Percentiles rank a stretch among this genome's conserved stretches.
Conservation (phyloP, 148 eudicot species). For the Beta vulgaris region DNA sequence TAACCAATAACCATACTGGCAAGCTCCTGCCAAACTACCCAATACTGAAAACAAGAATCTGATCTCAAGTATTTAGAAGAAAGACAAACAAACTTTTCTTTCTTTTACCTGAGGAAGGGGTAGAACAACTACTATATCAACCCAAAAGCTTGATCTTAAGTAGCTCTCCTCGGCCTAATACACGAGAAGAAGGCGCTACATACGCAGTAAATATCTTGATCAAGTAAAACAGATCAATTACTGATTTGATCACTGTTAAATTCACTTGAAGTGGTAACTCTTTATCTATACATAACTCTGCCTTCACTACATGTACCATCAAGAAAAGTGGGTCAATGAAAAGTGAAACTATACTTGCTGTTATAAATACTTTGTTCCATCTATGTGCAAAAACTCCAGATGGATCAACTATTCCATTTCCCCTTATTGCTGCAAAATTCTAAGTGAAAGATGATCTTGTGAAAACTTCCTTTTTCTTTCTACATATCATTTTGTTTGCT, state of each 20-base stretch:
- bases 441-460: too few relatives aligned
- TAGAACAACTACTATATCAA: slow-evolving; percentile 17
- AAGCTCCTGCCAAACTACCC: too few relatives aligned
- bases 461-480: too few relatives aligned
- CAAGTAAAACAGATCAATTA: slow-evolving; percentile 19
- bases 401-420: slow-evolving; percentile 25
- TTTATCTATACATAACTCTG: slow-evolving; percentile 10
- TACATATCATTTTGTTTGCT: too few relatives aligned
- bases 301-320: slow-evolving; percentile 16
- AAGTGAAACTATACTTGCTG: slow-evolving; percentile 22
- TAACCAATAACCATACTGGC: too few relatives aligned
- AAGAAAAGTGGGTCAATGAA: slow-evolving; percentile 27
- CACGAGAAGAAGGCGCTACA: slow-evolving; percentile 24
- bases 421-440: too few relatives aligned
- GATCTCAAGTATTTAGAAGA: too few relatives aligned
- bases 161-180: slow-evolving; percentile 25
- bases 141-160: slow-evolving; percentile 19
- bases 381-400: too few relatives aligned
- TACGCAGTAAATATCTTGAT: slow-evolving; percentile 11
- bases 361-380: too few relatives aligned
- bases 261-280: too few relatives aligned
- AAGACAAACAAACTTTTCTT: too few relatives aligned
- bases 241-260: slow-evolving; percentile 22
- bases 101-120: slow-evolving; percentile 30
- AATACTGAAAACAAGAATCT: too few relatives aligned